phyloP scores from a whole-genome alignment of 202 grass and related monocot species.

The Tripidium arundinaceum region DNA sequence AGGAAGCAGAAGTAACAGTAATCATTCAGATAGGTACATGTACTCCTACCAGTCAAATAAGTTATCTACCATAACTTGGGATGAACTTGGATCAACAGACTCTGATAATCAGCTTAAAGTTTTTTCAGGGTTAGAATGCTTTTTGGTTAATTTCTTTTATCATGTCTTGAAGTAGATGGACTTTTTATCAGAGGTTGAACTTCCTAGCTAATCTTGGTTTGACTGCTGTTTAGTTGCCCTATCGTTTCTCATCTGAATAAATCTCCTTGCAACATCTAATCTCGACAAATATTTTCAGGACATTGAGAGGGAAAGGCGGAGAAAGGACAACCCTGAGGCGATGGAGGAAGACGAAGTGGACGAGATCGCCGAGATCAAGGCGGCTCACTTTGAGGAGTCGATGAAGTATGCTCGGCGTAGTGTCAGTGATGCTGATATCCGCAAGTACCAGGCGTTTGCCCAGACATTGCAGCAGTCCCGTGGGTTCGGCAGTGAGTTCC shows the following conservation, averaged over 20 bases:
- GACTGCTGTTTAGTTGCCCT: not conserved
- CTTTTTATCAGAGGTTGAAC: not conserved
- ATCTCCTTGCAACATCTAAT: not conserved
- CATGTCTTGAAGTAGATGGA: not conserved
- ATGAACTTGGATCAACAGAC: not conserved
- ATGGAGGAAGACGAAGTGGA: constrained; percentile 86
- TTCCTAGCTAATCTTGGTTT: not conserved
- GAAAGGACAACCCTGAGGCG: constrained; percentile 71
- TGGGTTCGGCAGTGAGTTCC: constrained; percentile 76
- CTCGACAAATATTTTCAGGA: constrained; percentile 45
- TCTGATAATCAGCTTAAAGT: not conserved
- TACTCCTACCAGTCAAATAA: not conserved
- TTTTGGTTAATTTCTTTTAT: not conserved
- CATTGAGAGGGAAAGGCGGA: constrained; percentile 76
- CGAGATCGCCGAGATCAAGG: constrained; percentile 63
- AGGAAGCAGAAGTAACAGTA: not conserved
- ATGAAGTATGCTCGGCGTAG: constrained; percentile 86
- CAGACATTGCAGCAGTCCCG: constrained; percentile 89
- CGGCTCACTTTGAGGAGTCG: constrained; percentile 74
- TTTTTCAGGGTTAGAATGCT: not conserved
- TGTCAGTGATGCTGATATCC: constrained; percentile 70
- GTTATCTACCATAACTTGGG: not conserved
- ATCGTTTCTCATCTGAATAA: not conserved
- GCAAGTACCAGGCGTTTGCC: constrained; percentile 83
- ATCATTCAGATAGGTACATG: not conserved